These are phyloP conservation scores for Russula vinacea DNA, from an alignment of 768 basidiomycete genomes.

Conservation along the genomic window DNA sequence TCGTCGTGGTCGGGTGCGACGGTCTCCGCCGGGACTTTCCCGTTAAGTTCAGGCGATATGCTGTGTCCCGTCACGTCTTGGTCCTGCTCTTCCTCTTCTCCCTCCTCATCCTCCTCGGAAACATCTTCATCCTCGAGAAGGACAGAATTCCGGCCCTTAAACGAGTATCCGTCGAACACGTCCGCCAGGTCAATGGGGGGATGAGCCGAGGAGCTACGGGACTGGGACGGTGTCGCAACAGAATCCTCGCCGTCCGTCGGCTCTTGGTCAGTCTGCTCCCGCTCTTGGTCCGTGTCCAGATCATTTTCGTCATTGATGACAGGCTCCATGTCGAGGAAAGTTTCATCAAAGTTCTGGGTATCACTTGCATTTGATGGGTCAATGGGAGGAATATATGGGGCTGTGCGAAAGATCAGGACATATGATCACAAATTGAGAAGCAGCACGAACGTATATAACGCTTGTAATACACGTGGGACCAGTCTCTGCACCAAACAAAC, in stretches of 20 bases:
- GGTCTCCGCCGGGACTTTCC: constrained; percentile 18
- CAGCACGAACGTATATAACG: constrained; percentile 81
- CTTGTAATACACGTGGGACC: constrained; percentile 92
- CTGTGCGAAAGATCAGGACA: constrained; percentile 40
- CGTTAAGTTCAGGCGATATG: constrained; percentile 28
- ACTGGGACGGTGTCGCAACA: constrained; percentile 75
- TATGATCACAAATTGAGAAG: constrained; percentile 12
- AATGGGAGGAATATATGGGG: constrained; percentile 90
- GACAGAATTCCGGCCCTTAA: constrained; percentile 81
- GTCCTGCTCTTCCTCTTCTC: constrained; percentile 44
- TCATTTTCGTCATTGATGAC: constrained; percentile 76
- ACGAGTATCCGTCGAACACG: constrained; percentile 93
- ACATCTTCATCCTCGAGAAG: constrained; percentile 57
- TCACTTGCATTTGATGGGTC: constrained; percentile 90
- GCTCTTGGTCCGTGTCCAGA: constrained; percentile 67
- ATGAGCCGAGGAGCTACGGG: constrained; percentile 69
- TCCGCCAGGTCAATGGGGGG: constrained; percentile 59
- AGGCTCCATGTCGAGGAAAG: constrained; percentile 94
- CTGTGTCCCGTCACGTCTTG: constrained; percentile 32
- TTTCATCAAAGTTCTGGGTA: constrained; percentile 96
- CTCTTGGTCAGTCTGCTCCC: constrained; percentile 64
- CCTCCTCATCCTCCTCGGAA: constrained; percentile 46
- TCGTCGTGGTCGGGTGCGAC: constrained; percentile 38
- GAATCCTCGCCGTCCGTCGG: constrained; percentile 73
- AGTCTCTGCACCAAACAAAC: constrained; percentile 56